These are phyloP conservation scores for Fusarium sublunatum DNA, from an alignment of 2,329 filamentous ascomycete genomes.

Conservation along the genomic window DNA sequence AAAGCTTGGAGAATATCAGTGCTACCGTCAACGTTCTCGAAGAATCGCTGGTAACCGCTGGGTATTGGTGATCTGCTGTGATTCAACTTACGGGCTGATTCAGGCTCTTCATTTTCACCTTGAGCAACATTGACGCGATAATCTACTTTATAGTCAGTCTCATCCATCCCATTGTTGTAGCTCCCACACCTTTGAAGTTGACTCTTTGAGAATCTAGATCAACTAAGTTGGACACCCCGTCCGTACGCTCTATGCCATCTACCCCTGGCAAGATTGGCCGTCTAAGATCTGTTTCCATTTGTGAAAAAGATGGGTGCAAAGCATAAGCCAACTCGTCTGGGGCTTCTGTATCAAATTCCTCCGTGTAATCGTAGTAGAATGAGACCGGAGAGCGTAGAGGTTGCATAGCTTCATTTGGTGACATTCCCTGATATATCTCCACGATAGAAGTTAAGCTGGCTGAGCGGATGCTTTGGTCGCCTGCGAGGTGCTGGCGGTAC, in stretches of 20 bases:
- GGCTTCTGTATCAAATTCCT: slow-evolving; percentile 58
- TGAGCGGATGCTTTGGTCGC: slow-evolving; percentile 55
- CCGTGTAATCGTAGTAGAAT: slow-evolving; percentile 66
- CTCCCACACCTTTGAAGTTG: slow-evolving; percentile 5
- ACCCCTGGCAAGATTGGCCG: slow-evolving; percentile 46
- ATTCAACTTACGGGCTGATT: neutral
- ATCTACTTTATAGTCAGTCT: neutral
- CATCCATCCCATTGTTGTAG: neutral
- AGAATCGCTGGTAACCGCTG: neutral
- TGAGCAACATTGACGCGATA: neutral
- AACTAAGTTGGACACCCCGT: neutral
- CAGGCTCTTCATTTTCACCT: neutral
- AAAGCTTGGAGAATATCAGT: neutral
- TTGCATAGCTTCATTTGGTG: slow-evolving; percentile 44
- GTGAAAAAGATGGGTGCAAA: slow-evolving; percentile 50
- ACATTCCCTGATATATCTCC: slow-evolving; percentile 57
- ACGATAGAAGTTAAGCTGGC: slow-evolving; percentile 63
- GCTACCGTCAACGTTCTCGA: neutral
- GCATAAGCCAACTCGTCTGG: slow-evolving; percentile 25
- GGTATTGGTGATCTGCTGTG: slow-evolving; percentile 1
- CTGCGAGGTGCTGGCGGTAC: slow-evolving; percentile 50
- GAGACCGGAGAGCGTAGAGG: slow-evolving; percentile 50
- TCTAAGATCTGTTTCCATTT: slow-evolving; percentile 33
- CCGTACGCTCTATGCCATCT: slow-evolving; percentile 27
- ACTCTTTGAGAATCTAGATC: neutral